These are phyloP conservation scores for Davidsoniella eucalypti DNA, from an alignment of 2,329 filamentous ascomycete species.

Conservation along the genomic window DNA sequence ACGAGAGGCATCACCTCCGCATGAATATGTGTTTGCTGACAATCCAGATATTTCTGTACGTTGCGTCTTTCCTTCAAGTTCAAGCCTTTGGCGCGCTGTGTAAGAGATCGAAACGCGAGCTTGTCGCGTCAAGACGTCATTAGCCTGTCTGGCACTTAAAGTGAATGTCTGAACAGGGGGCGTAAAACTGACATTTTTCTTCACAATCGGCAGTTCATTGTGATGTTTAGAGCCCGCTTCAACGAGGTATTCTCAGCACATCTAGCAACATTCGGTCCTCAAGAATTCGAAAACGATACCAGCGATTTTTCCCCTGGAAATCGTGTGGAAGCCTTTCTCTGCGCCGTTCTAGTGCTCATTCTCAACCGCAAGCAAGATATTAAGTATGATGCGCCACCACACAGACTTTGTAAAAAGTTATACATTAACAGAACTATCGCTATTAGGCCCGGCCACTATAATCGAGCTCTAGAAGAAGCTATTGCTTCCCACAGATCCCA, in stretches of 20 bases:
- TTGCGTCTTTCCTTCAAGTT: slow-evolving; percentile 19
- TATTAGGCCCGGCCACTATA: slow-evolving; percentile 73
- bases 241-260: slow-evolving; percentile 78
- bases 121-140: slow-evolving; percentile 30
- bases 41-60: slow-evolving; percentile 84
- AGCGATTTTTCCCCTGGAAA: slow-evolving; percentile 64
- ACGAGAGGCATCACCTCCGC: slow-evolving; percentile 71
- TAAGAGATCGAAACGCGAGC: slow-evolving; percentile 30
- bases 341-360: slow-evolving; percentile 71
- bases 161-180: not conserved
- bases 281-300: slow-evolving; percentile 83
- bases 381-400: slow-evolving; percentile 48
- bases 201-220: slow-evolving; percentile 56
- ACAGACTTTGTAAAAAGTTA: not conserved
- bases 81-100: slow-evolving; percentile 13
- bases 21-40: slow-evolving; percentile 79
- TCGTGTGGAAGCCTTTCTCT: slow-evolving; percentile 74
- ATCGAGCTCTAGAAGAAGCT: slow-evolving; percentile 84
- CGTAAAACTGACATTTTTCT: slow-evolving; percentile 18
- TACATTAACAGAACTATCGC: slow-evolving; percentile 12
- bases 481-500: slow-evolving; percentile 69
- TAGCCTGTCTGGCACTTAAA: slow-evolving; percentile 10
- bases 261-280: slow-evolving; percentile 75
- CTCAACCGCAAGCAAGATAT: slow-evolving; percentile 97
- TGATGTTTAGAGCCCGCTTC: slow-evolving; percentile 95